A percentile compares a stretch with the other conserved stretches of the same genome.
These are phyloP conservation scores for Crithidia expoeki DNA, from an alignment of 208 protist genomes.

Conservation along the genomic window DNA sequence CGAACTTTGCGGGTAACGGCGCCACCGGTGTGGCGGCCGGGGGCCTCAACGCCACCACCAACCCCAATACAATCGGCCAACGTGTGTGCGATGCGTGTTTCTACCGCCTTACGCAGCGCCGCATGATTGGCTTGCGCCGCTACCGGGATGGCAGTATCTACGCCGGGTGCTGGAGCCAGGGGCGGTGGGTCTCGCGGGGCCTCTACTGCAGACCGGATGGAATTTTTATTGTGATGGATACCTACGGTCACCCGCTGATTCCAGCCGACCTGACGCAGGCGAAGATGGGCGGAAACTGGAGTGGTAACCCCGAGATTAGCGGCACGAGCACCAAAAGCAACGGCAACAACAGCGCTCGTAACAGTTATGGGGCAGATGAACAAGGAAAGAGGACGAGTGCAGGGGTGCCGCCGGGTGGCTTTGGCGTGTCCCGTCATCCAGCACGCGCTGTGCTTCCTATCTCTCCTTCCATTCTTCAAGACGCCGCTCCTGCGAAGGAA, in stretches of 20 bases:
- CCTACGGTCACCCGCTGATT: slow-evolving; percentile 50
- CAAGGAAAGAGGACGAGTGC: background rate
- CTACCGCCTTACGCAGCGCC: slow-evolving; percentile 67
- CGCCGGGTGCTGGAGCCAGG: slow-evolving; percentile 75
- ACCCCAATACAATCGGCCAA: slow-evolving; percentile 24
- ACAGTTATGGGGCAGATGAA: background rate
- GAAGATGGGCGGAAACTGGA: slow-evolving; percentile 1
- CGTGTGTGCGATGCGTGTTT: slow-evolving; percentile 83
- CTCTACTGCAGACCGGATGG: slow-evolving; percentile 80
- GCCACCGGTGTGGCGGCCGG: slow-evolving; percentile 20
- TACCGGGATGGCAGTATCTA: slow-evolving; percentile 80
- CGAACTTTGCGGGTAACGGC: slow-evolving; percentile 52
- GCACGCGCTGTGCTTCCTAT: slow-evolving; percentile 22
- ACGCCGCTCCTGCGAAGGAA: slow-evolving; percentile 51
- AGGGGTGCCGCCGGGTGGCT: slow-evolving; percentile 4
- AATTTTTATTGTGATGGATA: slow-evolving; percentile 72
- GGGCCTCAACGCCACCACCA: slow-evolving; percentile 10
- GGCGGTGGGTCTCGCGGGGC: slow-evolving; percentile 73
- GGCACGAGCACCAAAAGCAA: background rate
- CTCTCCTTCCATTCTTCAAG: slow-evolving; percentile 39
- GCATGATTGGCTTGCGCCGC: slow-evolving; percentile 62
- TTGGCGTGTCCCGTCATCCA: slow-evolving; percentile 16
- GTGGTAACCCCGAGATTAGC: background rate
- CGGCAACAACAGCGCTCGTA: background rate
- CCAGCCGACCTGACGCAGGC: background rate